Evolutionary conservation across 2,329 filamentous ascomycete species (phyloP).

Genomic region (Scytalidium sp.): DNA sequence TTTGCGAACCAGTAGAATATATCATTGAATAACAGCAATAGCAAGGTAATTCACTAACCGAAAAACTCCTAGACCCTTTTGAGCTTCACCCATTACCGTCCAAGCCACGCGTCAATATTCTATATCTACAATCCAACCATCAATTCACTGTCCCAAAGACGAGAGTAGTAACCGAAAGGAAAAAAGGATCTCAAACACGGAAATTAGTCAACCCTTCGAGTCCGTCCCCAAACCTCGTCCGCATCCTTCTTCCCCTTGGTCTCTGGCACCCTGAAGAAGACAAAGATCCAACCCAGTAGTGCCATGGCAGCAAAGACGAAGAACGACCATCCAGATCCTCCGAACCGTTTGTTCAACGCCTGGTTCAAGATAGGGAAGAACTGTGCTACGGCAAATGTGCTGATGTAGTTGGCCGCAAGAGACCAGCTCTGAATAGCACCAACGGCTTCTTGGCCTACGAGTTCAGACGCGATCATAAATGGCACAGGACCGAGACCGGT

Average conservation of each 20-base stretch:
- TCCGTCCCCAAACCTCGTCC: constrained; percentile 88
- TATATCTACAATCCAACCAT: too few relatives aligned
- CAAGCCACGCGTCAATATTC: too few relatives aligned
- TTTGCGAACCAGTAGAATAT: too few relatives aligned
- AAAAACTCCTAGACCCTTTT: too few relatives aligned
- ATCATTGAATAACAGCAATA: too few relatives aligned
- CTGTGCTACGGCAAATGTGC: constrained; percentile 89
- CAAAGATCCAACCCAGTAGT: constrained; percentile 65
- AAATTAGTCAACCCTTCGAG: constrained; percentile 31
- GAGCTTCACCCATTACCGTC: too few relatives aligned
- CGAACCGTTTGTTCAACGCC: constrained; percentile 58
- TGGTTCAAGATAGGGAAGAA: constrained; percentile 90
- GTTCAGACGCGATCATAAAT: constrained; percentile 88
- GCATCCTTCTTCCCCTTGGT: constrained; percentile 80
- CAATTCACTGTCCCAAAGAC: too few relatives aligned
- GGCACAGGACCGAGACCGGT: constrained; percentile 90
- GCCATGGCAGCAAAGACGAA: constrained; percentile 85
- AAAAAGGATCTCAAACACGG: background rate
- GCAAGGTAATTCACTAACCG: too few relatives aligned
- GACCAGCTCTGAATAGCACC: constrained; percentile 89
- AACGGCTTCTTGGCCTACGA: constrained; percentile 86
- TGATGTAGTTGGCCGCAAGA: constrained; percentile 81
- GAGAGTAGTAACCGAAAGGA: too few relatives aligned
- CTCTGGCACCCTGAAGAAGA: constrained; percentile 75
- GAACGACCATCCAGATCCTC: constrained; percentile 79